Conservation (phyloP, 768 basidiomycete genomes). For the Suillus discolor region DNA sequence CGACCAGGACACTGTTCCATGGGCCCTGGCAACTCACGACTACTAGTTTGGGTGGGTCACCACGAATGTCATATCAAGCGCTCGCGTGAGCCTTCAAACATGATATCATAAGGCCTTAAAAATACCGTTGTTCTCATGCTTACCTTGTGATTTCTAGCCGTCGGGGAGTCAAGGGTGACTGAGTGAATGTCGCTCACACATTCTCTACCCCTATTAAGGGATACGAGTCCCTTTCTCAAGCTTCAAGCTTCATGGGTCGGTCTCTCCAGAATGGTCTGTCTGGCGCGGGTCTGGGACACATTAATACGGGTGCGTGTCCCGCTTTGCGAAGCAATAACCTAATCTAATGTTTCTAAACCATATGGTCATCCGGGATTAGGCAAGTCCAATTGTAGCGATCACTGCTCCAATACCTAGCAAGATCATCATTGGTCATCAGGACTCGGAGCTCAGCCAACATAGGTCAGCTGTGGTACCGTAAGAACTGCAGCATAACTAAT, state of each 20-base stretch:
- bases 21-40: not conserved
- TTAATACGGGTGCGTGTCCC: not conserved
- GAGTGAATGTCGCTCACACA: not conserved
- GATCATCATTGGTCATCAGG: not conserved
- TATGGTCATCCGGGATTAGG: not conserved
- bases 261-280: not conserved
- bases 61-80: not conserved
- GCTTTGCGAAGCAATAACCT: not conserved
- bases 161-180: not conserved
- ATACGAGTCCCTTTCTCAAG: too few species aligned
- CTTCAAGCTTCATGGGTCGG: too few species aligned
- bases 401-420: conserved; percentile 8
- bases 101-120: not conserved
- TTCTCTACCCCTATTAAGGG: not conserved
- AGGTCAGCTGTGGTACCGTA: conserved; percentile 3
- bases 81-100: not conserved
- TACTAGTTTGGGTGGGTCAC: not conserved
- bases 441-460: not conserved
- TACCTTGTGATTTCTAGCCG: not conserved
- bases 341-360: not conserved
- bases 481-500: too few species aligned
- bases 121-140: not conserved
- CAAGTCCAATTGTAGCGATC: conserved; percentile 8
- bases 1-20: not conserved
- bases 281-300: not conserved